Conservation (phyloP, 2,329 filamentous ascomycete species). For the Diaporthe citriasiana region DNA sequence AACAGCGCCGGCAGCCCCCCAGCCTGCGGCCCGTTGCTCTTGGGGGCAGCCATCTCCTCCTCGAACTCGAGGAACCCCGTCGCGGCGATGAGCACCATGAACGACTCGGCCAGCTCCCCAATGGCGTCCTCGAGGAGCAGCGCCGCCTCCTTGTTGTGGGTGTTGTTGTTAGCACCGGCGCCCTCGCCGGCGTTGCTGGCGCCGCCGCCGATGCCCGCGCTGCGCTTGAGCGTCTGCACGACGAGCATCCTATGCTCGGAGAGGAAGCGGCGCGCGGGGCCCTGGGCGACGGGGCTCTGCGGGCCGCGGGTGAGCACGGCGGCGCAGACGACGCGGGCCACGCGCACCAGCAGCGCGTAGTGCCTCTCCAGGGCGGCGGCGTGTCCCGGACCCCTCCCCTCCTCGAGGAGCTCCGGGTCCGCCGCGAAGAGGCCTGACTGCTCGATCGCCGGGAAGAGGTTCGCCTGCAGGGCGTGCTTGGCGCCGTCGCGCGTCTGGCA, state of each 20-base stretch:
- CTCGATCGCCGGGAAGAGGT: conserved; percentile 85
- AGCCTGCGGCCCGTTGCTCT: conserved; percentile 29
- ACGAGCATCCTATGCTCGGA: conserved; percentile 86
- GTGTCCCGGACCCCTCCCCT: conserved; percentile 55
- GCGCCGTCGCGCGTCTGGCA: conserved; percentile 89
- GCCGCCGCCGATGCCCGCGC: conserved; percentile 75
- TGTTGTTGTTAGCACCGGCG: conserved; percentile 47
- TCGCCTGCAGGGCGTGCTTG: conserved; percentile 87
- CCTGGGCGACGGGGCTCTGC: conserved; percentile 89
- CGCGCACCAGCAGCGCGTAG: conserved; percentile 84
- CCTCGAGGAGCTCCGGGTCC: conserved; percentile 93
- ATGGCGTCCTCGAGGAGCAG: conserved; percentile 70
- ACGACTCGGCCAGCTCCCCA: conserved; percentile 85
- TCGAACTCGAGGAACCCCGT: conserved; percentile 81
- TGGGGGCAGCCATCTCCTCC: conserved; percentile 39
- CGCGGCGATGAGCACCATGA: conserved; percentile 84
- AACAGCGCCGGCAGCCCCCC: conserved; percentile 34
- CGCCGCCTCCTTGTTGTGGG: not conserved
- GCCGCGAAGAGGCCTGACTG: conserved; percentile 88
- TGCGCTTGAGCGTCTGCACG: conserved; percentile 90
- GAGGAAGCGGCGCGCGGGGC: conserved; percentile 77
- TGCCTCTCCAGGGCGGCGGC: conserved; percentile 81
- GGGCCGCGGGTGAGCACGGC: conserved; percentile 85
- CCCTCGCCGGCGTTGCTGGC: conserved; percentile 40
- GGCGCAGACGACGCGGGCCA: conserved; percentile 85